Base-by-base conservation (phyloP, 192 early-diverging fungal species). In the Podila epigama region DNA sequence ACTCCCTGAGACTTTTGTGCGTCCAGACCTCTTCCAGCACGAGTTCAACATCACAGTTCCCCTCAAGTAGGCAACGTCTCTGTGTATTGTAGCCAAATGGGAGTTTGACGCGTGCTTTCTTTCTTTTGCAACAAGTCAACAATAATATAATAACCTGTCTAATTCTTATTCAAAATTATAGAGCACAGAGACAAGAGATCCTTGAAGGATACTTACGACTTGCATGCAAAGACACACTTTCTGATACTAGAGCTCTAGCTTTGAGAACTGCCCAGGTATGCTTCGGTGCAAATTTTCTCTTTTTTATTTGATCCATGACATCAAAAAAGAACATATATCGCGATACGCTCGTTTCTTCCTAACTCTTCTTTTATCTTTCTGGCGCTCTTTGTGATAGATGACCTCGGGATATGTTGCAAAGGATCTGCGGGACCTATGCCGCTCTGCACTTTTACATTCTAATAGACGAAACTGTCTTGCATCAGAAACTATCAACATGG, bases 361-460 rank as follows among this genome's bases (percentile, higher is more conserved):
- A 41, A 25, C 5, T 8, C 8, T 13, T 41, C 22, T 54, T 58
- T 29, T 52, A 18, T 59, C 3, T 8, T 51, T 44, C 29, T 54
- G n/a, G n/a, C n/a, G n/a, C n/a, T n/a, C n/a, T 34, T 51, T n/a
- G 13, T 31, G 16, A 13, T 65, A 91, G 88, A 53, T 79, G 52
- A 89, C 89, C 2, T 84, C 89, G 1, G 89, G 90, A 20, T 92
- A 84, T 63, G 81, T 89, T 6, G 83, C 85, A 13, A 70, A 69
- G 12, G 88, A 92, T 60, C 69, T 92, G 20, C 62, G 52, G 9
- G 51, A 69, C 25, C 22, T 90, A 0, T 79, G 61, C 32, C 68
- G 85, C 31, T 70, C 79, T 9, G 81, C 86, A 1, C 34, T 60
- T 1, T 36, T 84, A 28, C 79, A 68, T 31, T 37, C 50, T 41